Conservation (phyloP, 805 yeast genomes). For the Kodamaea hsintzibuensis region DNA sequence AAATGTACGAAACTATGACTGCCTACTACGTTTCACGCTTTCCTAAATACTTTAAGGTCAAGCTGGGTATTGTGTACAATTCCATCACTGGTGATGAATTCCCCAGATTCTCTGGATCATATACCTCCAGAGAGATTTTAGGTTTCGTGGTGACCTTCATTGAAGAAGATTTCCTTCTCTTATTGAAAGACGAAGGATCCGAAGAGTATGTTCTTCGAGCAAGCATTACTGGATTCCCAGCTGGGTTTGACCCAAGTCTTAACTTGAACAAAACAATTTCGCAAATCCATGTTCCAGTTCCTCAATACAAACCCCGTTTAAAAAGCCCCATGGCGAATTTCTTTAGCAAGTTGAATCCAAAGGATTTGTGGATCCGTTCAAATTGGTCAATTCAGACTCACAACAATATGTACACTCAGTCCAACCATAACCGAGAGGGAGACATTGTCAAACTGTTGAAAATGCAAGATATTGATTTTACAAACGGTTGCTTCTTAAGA, state of each 20-base stretch:
- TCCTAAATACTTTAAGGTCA: slow-evolving; percentile 51
- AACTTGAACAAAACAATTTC: slow-evolving; percentile 57
- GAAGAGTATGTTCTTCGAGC: slow-evolving; percentile 63
- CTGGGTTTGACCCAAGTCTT: slow-evolving; percentile 67
- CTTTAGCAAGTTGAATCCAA: slow-evolving; percentile 55
- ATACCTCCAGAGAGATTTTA: slow-evolving; percentile 21
- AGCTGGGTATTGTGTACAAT: slow-evolving; percentile 31
- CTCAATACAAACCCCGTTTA: slow-evolving; percentile 58
- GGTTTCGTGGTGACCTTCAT: slow-evolving; percentile 35
- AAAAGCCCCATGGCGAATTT: slow-evolving; percentile 66
- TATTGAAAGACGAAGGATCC: slow-evolving; percentile 43
- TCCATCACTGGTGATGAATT: slow-evolving; percentile 40
- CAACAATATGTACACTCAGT: slow-evolving; percentile 29
- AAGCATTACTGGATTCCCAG: slow-evolving; percentile 62
- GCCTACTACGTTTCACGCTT: slow-evolving; percentile 46
- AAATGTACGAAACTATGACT: slow-evolving; percentile 47
- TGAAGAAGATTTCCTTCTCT: slow-evolving; percentile 65
- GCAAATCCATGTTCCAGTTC: slow-evolving; percentile 69
- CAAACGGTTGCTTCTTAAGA: slow-evolving; percentile 32
- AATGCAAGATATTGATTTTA: slow-evolving; percentile 35
- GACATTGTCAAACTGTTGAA: slow-evolving; percentile 22
- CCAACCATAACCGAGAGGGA: slow-evolving; percentile 36
- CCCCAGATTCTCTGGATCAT: slow-evolving; percentile 9
- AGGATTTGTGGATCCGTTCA: slow-evolving; percentile 58
- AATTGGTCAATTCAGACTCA: slow-evolving; percentile 76